Evolutionary conservation across 164 flowering plant genomes (phyloP).

Genomic region (Piper longum): DNA sequence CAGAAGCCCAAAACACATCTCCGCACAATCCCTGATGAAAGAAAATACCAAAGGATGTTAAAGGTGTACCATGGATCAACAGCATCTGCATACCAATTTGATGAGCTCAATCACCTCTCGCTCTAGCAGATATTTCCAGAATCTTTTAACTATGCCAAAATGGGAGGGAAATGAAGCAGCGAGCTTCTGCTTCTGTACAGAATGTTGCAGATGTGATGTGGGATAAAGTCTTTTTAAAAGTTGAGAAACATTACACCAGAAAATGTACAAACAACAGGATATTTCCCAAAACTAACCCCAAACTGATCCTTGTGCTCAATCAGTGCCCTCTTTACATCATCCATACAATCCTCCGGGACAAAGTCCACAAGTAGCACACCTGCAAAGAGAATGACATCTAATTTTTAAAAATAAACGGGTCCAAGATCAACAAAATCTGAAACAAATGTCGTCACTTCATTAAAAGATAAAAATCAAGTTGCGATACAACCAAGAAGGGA

Average conservation of each 20-base stretch:
- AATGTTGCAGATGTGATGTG: background rate
- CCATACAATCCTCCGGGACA: constrained; percentile 54
- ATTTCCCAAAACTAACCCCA: constrained; percentile 22
- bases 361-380: constrained; percentile 73
- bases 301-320: constrained; percentile 41
- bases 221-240: background rate
- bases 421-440: constrained; percentile 2
- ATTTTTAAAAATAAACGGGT: no score
- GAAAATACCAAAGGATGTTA: background rate
- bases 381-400: constrained; percentile 13
- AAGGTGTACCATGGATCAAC: background rate
- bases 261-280: background rate
- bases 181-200: constrained; percentile 70
- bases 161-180: constrained; percentile 59
- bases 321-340: constrained; percentile 50
- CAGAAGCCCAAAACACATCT: constrained; percentile 64
- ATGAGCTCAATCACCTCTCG: constrained; percentile 39
- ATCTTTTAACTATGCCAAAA: constrained; percentile 67
- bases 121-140: constrained; percentile 77
- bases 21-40: constrained; percentile 43
- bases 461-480: background rate
- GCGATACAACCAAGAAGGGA: background rate
- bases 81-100: background rate
- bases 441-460: background rate
- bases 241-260: background rate